These are phyloP conservation scores for Echium plantagineum DNA, from an alignment of 257 asterid species.

Conservation along the genomic window DNA sequence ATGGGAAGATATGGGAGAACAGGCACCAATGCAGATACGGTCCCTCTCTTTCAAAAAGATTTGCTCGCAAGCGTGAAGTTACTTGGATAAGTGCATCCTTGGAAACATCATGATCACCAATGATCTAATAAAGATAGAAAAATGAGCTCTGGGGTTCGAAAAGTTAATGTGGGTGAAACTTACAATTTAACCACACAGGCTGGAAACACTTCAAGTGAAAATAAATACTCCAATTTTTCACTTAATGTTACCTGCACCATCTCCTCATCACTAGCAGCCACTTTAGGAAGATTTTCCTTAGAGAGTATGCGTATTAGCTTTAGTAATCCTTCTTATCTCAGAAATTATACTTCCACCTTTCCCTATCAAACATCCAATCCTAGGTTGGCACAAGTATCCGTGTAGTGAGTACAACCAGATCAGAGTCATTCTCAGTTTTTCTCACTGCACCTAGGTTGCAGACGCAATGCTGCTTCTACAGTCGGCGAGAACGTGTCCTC, in stretches of 20 bases:
- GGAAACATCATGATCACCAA: conserved; percentile 16
- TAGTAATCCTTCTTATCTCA: conserved; percentile 22
- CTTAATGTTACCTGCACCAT: conserved; percentile 17
- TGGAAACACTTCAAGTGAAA: conserved; percentile 2
- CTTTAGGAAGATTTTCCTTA: conserved; percentile 22
- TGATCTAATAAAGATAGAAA: conserved; percentile 10
- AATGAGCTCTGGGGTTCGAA: not conserved
- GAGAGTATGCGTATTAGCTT: conserved; percentile 22
- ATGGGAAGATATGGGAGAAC: conserved; percentile 20
- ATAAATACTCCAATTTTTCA: not conserved
- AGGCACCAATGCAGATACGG: conserved; percentile 15
- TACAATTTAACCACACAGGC: too few relatives aligned
- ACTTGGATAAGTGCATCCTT: conserved; percentile 25
- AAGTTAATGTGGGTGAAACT: too few relatives aligned
- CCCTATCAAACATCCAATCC: conserved; percentile 21
- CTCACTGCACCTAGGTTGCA: conserved; percentile 22
- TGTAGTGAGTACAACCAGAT: conserved; percentile 15
- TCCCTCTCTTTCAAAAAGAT: conserved; percentile 22
- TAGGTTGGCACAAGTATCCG: conserved; percentile 19
- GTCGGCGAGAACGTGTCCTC: conserved; percentile 21
- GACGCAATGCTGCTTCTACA: conserved; percentile 17
- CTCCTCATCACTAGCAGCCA: conserved; percentile 22
- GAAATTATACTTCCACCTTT: conserved; percentile 21
- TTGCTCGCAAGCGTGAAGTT: conserved; percentile 22
- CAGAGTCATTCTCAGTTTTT: conserved; percentile 20